Evolutionary conservation across 768 basidiomycete species (phyloP).

Genomic region (Mycena leptocephala): DNA sequence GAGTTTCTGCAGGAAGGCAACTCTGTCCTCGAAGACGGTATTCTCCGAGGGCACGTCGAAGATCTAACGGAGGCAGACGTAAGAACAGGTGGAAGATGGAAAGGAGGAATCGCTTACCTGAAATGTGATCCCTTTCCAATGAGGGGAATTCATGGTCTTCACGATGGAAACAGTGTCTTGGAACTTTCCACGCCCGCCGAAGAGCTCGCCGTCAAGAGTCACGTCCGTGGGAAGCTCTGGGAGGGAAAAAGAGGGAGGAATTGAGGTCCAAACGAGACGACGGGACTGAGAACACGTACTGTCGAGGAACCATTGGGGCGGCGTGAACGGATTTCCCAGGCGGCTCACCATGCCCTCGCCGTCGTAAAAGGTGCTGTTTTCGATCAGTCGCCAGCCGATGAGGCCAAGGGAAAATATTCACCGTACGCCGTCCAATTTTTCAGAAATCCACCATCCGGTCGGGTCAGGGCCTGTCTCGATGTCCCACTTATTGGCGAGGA

Average conservation of each 20-base stretch:
- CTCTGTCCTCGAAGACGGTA: conserved; percentile 68
- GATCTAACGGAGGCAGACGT: conserved; percentile 51
- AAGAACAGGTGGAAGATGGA: background rate
- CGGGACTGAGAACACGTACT: conserved; percentile 51
- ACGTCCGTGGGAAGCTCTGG: conserved; percentile 69
- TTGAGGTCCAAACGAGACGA: background rate
- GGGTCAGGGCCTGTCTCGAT: conserved; percentile 69
- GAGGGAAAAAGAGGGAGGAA: background rate
- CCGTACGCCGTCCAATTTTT: conserved; percentile 77
- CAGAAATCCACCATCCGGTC: conserved; percentile 74
- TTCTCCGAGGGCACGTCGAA: conserved; percentile 71
- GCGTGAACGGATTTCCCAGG: conserved; percentile 72
- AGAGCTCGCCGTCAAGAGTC: conserved; percentile 75
- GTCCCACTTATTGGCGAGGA: conserved; percentile 74
- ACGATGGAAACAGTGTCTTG: conserved; percentile 74
- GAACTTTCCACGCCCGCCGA: conserved; percentile 71
- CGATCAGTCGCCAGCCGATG: background rate
- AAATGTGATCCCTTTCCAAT: conserved; percentile 71
- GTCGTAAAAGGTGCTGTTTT: conserved; percentile 67
- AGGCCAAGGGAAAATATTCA: conserved; percentile 41
- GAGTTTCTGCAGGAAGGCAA: conserved; percentile 58
- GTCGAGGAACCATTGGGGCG: conserved; percentile 72
- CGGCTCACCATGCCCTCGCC: conserved; percentile 69
- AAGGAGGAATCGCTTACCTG: conserved; percentile 54
- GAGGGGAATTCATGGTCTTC: conserved; percentile 70